These are phyloP conservation scores for Monosporascus sp. DNA, from an alignment of 2,329 filamentous ascomycete species.

Conservation along the genomic window DNA sequence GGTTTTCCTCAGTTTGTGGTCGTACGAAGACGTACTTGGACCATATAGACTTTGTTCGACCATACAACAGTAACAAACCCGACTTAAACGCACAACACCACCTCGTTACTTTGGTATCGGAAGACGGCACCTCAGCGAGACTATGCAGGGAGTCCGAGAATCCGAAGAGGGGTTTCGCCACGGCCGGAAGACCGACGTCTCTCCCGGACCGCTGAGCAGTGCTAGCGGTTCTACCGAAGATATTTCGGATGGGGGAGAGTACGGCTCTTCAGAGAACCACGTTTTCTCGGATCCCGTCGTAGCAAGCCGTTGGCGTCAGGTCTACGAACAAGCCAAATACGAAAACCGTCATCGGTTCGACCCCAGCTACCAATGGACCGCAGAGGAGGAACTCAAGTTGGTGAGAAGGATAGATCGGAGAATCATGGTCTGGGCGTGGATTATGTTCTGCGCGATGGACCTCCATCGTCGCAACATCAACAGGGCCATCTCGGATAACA, in stretches of 20 bases:
- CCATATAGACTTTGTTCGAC: too few species aligned
- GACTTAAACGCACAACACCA: too few species aligned
- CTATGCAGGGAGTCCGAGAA: background rate
- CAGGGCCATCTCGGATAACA: constrained; percentile 25
- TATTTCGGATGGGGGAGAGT: constrained; percentile 10
- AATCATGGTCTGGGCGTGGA: constrained; percentile 27
- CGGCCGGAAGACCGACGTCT: background rate
- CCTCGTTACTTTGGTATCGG: background rate
- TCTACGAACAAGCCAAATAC: constrained; percentile 52
- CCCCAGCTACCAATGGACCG: constrained; percentile 49
- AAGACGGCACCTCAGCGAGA: background rate
- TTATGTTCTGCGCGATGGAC: constrained; percentile 21
- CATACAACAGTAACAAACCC: too few species aligned
- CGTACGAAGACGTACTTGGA: too few species aligned
- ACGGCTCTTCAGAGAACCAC: constrained; percentile 31
- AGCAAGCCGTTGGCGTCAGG: constrained; percentile 46
- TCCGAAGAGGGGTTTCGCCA: background rate
- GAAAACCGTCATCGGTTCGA: constrained; percentile 57
- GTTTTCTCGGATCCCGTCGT: constrained; percentile 45
- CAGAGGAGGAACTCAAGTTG: constrained; percentile 49
- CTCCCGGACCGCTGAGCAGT: background rate
- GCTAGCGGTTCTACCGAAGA: constrained; percentile 4
- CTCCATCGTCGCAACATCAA: constrained; percentile 26
- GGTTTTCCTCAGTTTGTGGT: too few species aligned
- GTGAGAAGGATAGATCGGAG: constrained; percentile 42